Evolutionary conservation across 768 basidiomycete species (phyloP).

Genomic region (Psilocybe subaeruginosa): DNA sequence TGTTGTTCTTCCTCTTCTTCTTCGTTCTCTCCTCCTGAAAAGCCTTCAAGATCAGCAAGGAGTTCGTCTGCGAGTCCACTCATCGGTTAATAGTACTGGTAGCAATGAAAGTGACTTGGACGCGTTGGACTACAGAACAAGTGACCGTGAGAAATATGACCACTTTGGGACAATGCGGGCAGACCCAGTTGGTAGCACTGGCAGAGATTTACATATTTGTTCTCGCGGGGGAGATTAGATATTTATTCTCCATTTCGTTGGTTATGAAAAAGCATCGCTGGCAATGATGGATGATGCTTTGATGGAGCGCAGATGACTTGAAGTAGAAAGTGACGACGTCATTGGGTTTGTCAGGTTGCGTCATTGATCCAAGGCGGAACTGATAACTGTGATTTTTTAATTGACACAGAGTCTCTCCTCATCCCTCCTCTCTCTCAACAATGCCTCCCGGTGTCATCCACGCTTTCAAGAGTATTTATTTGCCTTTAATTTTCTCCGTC

Average conservation of each 20-base stretch:
- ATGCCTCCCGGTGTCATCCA: conserved; percentile 81
- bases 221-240: no score
- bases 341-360: conserved; percentile 11
- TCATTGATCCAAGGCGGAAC: conserved; percentile 22
- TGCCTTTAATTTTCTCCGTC: conserved; percentile 11
- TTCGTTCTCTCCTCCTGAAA: conserved; percentile 70
- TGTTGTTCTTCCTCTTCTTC: conserved; percentile 45
- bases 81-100: conserved; percentile 42
- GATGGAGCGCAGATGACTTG: not conserved
- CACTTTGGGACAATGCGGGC: no score
- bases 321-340: conserved; percentile 1
- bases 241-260: no score
- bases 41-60: conserved; percentile 87
- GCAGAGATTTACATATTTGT: no score
- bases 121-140: not conserved
- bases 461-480: conserved; percentile 80
- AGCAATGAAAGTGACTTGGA: not conserved
- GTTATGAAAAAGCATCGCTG: not conserved
- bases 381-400: conserved; percentile 12
- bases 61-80: conserved; percentile 90
- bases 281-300: not conserved
- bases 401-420: conserved; percentile 4
- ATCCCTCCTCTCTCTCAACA: not conserved
- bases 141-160: conserved; percentile 1
- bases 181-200: no score